phyloP scores from a whole-genome alignment of 2,329 filamentous ascomycete species.

The Colletotrichum musae region DNA sequence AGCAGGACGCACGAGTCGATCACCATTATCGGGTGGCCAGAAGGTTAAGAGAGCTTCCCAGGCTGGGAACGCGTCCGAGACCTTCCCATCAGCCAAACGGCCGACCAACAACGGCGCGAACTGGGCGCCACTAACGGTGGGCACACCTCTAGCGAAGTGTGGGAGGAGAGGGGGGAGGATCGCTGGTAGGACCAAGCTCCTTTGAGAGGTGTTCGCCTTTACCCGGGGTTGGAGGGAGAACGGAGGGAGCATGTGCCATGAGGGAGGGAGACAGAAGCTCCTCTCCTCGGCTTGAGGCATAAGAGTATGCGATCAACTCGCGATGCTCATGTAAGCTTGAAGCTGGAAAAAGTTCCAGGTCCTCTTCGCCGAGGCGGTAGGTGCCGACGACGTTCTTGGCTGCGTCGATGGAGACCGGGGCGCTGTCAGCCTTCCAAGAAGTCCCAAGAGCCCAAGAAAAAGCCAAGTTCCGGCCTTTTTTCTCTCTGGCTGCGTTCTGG shows the following conservation, averaged over 20 bases:
- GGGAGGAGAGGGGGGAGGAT: background rate
- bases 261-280: background rate
- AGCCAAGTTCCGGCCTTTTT: background rate
- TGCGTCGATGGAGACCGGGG: background rate
- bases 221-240: background rate
- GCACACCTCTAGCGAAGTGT: background rate
- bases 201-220: conserved; percentile 16
- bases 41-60: conserved; percentile 7
- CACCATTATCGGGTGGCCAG: background rate
- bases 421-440: background rate
- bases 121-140: conserved; percentile 20
- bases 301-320: background rate
- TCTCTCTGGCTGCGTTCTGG: too few relatives aligned
- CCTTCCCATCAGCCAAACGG: background rate
- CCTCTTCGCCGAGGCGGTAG: conserved; percentile 23
- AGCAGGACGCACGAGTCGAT: background rate
- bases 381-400: conserved; percentile 20
- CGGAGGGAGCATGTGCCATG: background rate
- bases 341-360: background rate
- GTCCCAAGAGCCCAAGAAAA: background rate
- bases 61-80: conserved; percentile 3
- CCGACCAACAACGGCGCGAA: background rate
- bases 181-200: conserved; percentile 9
- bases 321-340: background rate
- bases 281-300: background rate